Percentiles rank a stretch among this genome's conserved stretches.
These are phyloP conservation scores for Apium graveolens DNA, from an alignment of 129 eudicot genomes.

Conservation along the genomic window DNA sequence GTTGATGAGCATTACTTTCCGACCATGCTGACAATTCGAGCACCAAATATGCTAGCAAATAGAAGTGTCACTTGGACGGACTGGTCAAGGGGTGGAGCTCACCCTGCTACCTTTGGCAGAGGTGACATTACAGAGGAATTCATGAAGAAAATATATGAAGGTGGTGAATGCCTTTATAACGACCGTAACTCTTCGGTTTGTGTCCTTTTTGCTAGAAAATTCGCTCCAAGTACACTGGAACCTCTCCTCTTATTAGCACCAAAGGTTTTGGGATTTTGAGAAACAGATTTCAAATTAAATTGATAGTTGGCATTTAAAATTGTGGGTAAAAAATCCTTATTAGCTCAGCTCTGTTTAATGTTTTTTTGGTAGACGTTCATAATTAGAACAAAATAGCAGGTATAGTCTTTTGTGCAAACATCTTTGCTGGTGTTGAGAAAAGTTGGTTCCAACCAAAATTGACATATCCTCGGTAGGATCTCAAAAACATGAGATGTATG, in stretches of 20 bases:
- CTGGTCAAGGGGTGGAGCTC: slow-evolving; percentile 71
- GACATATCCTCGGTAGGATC: not conserved
- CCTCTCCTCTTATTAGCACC: slow-evolving; percentile 50
- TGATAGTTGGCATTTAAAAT: not conserved
- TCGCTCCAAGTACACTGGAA: slow-evolving; percentile 76
- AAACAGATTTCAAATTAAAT: not conserved
- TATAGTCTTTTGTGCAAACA: not conserved
- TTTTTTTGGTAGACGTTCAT: not conserved
- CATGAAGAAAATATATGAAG: slow-evolving; percentile 48
- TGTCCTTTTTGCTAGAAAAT: slow-evolving; percentile 69
- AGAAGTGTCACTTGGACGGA: slow-evolving; percentile 62
- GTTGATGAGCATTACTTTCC: slow-evolving; percentile 72
- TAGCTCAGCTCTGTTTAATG: not conserved
- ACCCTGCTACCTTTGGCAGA: slow-evolving; percentile 60
- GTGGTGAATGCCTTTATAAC: slow-evolving; percentile 47
- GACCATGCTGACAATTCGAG: slow-evolving; percentile 43
- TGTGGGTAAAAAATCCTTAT: not conserved
- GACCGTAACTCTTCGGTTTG: slow-evolving; percentile 40
- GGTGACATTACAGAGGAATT: slow-evolving; percentile 45
- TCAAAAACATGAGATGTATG: too few relatives aligned
- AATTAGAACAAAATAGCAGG: not conserved
- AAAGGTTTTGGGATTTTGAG: slow-evolving; percentile 51
- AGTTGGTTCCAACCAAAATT: not conserved
- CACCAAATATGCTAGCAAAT: slow-evolving; percentile 45
- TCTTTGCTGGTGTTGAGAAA: not conserved